Conservation (phyloP, 1,284 basidiomycete species). For the Ganoderma lingzhi region DNA sequence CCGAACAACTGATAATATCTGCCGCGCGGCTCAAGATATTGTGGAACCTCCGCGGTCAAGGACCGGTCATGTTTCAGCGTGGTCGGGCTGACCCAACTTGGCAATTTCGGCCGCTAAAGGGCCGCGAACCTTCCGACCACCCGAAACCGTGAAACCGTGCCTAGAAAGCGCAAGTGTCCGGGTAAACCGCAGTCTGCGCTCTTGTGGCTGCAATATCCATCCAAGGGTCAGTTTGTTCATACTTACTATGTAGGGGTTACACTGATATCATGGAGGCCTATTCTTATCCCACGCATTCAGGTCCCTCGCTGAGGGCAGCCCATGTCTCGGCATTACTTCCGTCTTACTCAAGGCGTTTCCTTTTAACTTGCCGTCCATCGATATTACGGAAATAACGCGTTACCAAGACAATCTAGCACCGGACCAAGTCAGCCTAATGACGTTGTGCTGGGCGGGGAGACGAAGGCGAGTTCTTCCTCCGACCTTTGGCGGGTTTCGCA, state of each 20-base stretch:
- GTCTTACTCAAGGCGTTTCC: constrained; percentile 2
- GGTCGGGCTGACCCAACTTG: not conserved
- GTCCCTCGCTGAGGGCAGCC: not conserved
- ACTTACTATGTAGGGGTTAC: not conserved
- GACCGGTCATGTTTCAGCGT: not conserved
- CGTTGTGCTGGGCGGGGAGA: not conserved
- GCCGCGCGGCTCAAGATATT: not conserved
- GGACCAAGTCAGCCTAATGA: not conserved
- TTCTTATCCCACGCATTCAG: not conserved
- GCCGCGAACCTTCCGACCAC: not conserved
- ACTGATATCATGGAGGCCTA: not conserved
- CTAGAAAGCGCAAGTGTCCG: not conserved
- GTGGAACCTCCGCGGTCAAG: not conserved
- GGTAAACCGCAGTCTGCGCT: not conserved
- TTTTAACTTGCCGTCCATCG: not conserved
- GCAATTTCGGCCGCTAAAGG: not conserved
- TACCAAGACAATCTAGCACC: not conserved
- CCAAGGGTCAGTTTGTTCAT: not conserved
- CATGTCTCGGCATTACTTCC: not conserved
- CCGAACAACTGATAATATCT: not conserved
- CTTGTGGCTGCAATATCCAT: not conserved
- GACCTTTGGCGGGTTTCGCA: not conserved
- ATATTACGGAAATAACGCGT: not conserved
- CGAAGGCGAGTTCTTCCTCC: not conserved
- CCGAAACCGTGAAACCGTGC: not conserved